Base-by-base conservation (phyloP, 2,329 filamentous ascomycete genomes). In the Atkinsonella texensis region DNA sequence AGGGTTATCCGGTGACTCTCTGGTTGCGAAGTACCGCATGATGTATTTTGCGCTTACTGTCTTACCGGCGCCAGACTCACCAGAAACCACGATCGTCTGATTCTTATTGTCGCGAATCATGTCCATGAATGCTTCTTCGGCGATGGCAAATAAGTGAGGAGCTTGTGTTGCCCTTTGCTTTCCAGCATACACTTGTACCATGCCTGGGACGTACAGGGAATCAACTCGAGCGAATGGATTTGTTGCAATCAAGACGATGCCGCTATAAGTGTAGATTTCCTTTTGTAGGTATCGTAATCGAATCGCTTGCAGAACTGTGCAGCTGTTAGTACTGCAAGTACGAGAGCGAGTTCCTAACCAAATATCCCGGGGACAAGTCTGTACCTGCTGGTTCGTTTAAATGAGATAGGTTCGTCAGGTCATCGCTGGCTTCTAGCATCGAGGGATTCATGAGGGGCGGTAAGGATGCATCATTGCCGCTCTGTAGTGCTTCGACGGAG, bases 1-100 rank as follows among this genome's bases (percentile, higher is more conserved):
- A 15, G 89, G 85, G 66, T 90, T 87, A 62, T 94, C 89, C 52
- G 93, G 89, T 8, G 90, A 85, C 70, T 96, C 93, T 79, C 93
- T 84, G 43, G 93, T 98, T 56, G 93, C 93, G 70, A 98, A 98
- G 74, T 98, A 98, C 63, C 93, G 83, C 93, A 98, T 98, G 67
- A 98, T 97, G 72, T 98, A 97, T 74, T 98, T 98, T 62, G 93
- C 93, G 70, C 91, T 97, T 68, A 98, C 93, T 5, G 93, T 98
- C 75, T 98, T 98, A 64, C 93, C 93, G 57, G 93, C 93, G 79
- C 93, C 93, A 51, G 93, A 98, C 71, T 98, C 93, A 67, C 93
- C 93, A 38, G 93, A 98, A n/a, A 98, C 93, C 50, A 98, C 93
- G 57, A 98, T 88, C 40, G 93, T 98, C 74, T 98, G 93, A 71